Percentiles rank a stretch among this genome's conserved stretches.
phyloP scores from a whole-genome alignment of 2,329 filamentous ascomycete genomes.

The Fusarium sublunatum region DNA sequence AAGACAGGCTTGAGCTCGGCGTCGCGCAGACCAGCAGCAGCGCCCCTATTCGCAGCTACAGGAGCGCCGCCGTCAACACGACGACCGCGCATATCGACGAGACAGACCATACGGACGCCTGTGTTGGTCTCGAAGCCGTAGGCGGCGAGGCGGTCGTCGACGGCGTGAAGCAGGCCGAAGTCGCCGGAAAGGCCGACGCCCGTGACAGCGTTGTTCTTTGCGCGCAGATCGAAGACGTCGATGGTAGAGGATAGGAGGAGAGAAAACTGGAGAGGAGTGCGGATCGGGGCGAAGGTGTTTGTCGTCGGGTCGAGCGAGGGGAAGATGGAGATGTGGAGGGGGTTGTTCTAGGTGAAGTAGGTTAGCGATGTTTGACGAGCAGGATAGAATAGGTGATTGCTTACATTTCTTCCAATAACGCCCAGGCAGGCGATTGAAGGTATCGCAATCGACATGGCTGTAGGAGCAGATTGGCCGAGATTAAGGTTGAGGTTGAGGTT shows the following conservation, averaged over 20 bases:
- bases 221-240: slow-evolving; percentile 90
- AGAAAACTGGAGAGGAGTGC: slow-evolving; percentile 86
- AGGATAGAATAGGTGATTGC: slow-evolving; percentile 40
- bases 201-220: slow-evolving; percentile 71
- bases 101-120: slow-evolving; percentile 87
- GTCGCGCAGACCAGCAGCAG: slow-evolving; percentile 77
- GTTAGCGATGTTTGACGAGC: not conserved
- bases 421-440: slow-evolving; percentile 93
- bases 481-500: slow-evolving; percentile 21
- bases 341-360: slow-evolving; percentile 79
- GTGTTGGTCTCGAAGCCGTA: slow-evolving; percentile 99
- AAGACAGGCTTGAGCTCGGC: slow-evolving; percentile 93
- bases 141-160: slow-evolving; percentile 91
- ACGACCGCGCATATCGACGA: slow-evolving; percentile 89
- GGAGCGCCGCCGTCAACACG: slow-evolving; percentile 53
- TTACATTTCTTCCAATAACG: slow-evolving; percentile 91
- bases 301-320: slow-evolving; percentile 73
- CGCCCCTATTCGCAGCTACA: slow-evolving; percentile 39
- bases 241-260: slow-evolving; percentile 91
- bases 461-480: slow-evolving; percentile 20
- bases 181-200: slow-evolving; percentile 76
- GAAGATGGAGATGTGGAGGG: slow-evolving; percentile 92
- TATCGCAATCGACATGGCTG: slow-evolving; percentile 68
- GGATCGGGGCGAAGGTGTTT: slow-evolving; percentile 65
- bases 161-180: slow-evolving; percentile 88